A percentile compares a stretch with the other conserved stretches of the same genome.
phyloP scores from a whole-genome alignment of 257 asterid genomes.

The Sherardia arvensis region DNA sequence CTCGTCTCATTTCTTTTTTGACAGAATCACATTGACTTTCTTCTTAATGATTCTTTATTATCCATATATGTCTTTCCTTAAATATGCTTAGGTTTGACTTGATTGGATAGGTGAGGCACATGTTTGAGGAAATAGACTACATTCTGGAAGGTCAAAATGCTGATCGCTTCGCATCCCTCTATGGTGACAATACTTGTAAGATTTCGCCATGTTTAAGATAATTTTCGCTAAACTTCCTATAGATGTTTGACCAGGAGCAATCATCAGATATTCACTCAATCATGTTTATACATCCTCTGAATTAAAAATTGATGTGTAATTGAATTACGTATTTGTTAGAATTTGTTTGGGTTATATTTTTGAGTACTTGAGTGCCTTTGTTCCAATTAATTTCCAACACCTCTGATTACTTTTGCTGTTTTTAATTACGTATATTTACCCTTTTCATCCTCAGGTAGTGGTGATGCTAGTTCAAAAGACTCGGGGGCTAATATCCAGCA shows the following conservation, averaged over 20 bases:
- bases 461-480: conserved; percentile 23
- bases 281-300: background rate
- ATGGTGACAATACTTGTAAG: conserved; percentile 54
- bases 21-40: background rate
- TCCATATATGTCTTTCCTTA: background rate
- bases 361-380: background rate
- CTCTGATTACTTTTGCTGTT: background rate
- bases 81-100: conserved; percentile 22
- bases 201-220: conserved; percentile 12
- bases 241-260: too few relatives aligned
- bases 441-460: conserved; percentile 31
- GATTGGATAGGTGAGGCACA: conserved; percentile 79
- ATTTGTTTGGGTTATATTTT: background rate
- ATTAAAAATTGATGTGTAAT: background rate
- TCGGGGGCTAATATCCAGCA: conserved; percentile 15
- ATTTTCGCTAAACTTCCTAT: background rate
- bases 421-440: background rate
- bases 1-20: background rate
- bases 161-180: conserved; percentile 83
- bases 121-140: conserved; percentile 98
- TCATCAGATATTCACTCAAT: background rate
- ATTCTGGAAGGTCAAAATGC: conserved; percentile 94
- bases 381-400: background rate
- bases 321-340: background rate
- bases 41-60: background rate